Evolutionary conservation across 2,329 filamentous ascomycete species (phyloP), one percentile per base, ranked within the genome.

Genomic region (Pseudophaeomoniella oleicola): DNA sequence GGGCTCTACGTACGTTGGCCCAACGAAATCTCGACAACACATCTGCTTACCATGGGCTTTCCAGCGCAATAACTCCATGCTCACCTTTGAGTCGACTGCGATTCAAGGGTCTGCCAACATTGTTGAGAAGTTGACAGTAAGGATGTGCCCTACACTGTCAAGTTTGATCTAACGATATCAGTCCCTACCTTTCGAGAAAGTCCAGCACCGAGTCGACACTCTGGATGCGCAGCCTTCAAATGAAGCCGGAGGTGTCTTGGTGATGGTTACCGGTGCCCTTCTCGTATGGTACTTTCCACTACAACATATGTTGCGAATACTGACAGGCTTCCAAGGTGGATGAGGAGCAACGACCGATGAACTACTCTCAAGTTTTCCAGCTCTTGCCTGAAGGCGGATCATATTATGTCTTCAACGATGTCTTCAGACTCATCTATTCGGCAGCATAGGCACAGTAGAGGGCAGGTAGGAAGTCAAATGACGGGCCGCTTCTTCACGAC

Each of bases 341-440:
- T 46, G 86, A 87, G 48, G 77, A 86, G 62, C 69, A 81, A 58
- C 75, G 75, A 52, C 83, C 85, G 32, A 90, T 94, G 80, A 86
- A 75, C 71, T 98, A 87, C 65, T 78, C 78, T 39, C 87, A 96
- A 66, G 65, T 73, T 39, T 96, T 96, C 73, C 81, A 92, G 61
- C 78, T 96, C 44, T 61, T 75, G 46, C 78, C 75, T 42, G 80
- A 85, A 38, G 61, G 61, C 17, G 79, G 76, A 49, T 76, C 70
- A 62, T 94, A 81, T 68, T 94, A 75, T 59, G 81, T 96, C 56
- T 79, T 78, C 67, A 94, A 96, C 69, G 88, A 96, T 60, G 65
- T 96, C 58, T 96, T 96, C 77, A 83, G 83, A 64, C 74, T 96
- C 43, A 73, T 94, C 49, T 88, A 82, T 62, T 44, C 50, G 35